These are phyloP conservation scores for Ustilago tritici DNA, from an alignment of 1,284 basidiomycete genomes.

Conservation along the genomic window DNA sequence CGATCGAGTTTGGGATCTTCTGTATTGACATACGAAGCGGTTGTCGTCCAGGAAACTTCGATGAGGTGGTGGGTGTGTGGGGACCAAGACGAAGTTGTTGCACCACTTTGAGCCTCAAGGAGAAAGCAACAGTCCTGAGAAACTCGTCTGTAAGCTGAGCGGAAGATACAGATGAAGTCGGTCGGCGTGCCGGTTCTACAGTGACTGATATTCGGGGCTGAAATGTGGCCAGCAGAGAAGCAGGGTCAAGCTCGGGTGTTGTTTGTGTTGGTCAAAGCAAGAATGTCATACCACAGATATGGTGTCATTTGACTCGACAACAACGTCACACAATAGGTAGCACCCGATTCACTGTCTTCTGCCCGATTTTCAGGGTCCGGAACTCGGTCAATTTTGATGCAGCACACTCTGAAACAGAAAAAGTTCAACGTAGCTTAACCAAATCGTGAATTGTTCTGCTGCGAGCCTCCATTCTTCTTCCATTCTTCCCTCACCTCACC, in stretches of 20 bases:
- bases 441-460: not conserved
- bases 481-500: not conserved
- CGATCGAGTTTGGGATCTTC: not conserved
- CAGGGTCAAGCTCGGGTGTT: not conserved
- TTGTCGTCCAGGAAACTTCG: too few species aligned
- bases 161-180: not conserved
- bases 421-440: conserved; percentile 7
- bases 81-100: too few species aligned
- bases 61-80: too few species aligned
- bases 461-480: conserved; percentile 1
- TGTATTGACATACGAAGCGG: too few species aligned
- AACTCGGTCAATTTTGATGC: not conserved
- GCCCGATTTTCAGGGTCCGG: conserved; percentile 25
- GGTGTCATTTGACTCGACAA: conserved; percentile 38
- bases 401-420: conserved; percentile 6
- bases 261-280: conserved; percentile 10
- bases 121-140: not conserved
- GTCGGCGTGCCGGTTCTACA: not conserved
- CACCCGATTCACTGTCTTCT: conserved; percentile 25
- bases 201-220: not conserved
- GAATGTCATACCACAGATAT: conserved; percentile 3
- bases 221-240: not conserved
- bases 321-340: conserved; percentile 11
- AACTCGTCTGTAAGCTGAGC: not conserved
- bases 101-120: not conserved